These are phyloP conservation scores for Xylaria intraflava DNA, from an alignment of 495 filamentous ascomycete genomes.

Conservation along the genomic window DNA sequence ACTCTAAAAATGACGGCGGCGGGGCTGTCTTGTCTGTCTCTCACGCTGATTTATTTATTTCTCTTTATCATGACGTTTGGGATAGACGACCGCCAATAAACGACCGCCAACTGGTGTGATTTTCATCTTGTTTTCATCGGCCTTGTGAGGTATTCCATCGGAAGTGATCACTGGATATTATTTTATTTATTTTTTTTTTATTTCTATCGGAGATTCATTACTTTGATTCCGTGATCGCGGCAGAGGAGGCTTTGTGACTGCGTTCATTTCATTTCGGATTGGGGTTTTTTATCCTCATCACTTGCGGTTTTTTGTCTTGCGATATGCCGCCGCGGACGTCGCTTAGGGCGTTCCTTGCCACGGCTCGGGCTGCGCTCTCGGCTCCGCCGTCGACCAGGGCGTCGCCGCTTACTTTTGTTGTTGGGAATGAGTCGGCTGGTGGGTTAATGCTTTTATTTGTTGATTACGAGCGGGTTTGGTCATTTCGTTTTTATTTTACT, in stretches of 20 bases:
- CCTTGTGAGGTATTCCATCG: no score
- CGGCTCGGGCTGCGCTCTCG: slow-evolving; percentile 35
- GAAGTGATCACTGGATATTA: no score
- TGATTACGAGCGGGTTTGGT: background rate
- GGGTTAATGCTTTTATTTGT: slow-evolving; percentile 7
- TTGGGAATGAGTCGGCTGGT: slow-evolving; percentile 72
- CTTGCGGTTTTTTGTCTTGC: background rate
- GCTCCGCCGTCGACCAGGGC: slow-evolving; percentile 27
- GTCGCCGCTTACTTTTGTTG: slow-evolving; percentile 53
- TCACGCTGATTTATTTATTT: background rate
- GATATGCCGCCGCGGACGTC: slow-evolving; percentile 21
- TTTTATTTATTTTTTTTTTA: no score
- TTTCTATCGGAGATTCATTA: no score
- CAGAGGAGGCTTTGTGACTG: no score
- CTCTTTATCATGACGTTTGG: background rate
- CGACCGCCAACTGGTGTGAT: no score
- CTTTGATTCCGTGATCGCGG: no score
- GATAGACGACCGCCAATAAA: background rate
- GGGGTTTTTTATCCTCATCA: no score
- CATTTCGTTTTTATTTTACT: no score
- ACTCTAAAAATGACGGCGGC: background rate
- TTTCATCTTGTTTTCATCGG: no score
- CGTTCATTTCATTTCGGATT: no score
- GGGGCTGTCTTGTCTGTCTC: background rate
- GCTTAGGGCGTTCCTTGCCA: slow-evolving; percentile 32